Conservation (phyloP, 768 basidiomycete genomes). For the Psilocybe sp. region DNA sequence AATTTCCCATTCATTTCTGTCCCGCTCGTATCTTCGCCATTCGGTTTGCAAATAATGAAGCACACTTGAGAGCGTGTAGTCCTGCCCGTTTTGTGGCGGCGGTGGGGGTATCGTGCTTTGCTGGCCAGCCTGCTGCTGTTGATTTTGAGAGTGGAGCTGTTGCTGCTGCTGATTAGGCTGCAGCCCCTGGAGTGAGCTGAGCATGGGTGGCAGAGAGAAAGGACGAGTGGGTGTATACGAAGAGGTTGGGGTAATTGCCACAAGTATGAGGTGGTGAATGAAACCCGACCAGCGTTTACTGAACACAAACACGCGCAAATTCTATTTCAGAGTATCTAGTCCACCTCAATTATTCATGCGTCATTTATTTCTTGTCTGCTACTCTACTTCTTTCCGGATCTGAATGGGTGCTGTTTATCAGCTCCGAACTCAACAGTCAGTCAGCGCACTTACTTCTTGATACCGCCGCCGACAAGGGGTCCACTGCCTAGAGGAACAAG, state of each 20-base stretch:
- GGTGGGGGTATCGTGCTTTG: slow-evolving; percentile 62
- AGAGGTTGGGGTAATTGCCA: slow-evolving; percentile 15
- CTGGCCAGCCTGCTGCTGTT: slow-evolving; percentile 47
- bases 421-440: slow-evolving; percentile 1
- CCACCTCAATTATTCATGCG: slow-evolving; percentile 8
- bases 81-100: slow-evolving; percentile 84
- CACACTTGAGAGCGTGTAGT: slow-evolving; percentile 90
- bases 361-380: neutral
- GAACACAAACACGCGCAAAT: slow-evolving; percentile 41
- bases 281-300: slow-evolving; percentile 11
- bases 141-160: slow-evolving; percentile 58
- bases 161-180: slow-evolving; percentile 59
- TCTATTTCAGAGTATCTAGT: slow-evolving; percentile 13
- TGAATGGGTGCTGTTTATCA: slow-evolving; percentile 23
- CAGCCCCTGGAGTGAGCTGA: slow-evolving; percentile 66
- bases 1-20: slow-evolving; percentile 99
- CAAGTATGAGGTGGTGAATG: neutral
- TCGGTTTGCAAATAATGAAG: slow-evolving; percentile 98
- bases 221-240: slow-evolving; percentile 5
- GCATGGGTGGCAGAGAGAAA: slow-evolving; percentile 46
- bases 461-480: slow-evolving; percentile 65
- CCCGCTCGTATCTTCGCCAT: slow-evolving; percentile 96
- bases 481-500: slow-evolving; percentile 45
- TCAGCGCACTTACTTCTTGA: slow-evolving; percentile 75
- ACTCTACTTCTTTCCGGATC: slow-evolving; percentile 70